These are phyloP conservation scores for Colletotrichum sp. DNA, from an alignment of 2,329 filamentous ascomycete species.

Conservation along the genomic window DNA sequence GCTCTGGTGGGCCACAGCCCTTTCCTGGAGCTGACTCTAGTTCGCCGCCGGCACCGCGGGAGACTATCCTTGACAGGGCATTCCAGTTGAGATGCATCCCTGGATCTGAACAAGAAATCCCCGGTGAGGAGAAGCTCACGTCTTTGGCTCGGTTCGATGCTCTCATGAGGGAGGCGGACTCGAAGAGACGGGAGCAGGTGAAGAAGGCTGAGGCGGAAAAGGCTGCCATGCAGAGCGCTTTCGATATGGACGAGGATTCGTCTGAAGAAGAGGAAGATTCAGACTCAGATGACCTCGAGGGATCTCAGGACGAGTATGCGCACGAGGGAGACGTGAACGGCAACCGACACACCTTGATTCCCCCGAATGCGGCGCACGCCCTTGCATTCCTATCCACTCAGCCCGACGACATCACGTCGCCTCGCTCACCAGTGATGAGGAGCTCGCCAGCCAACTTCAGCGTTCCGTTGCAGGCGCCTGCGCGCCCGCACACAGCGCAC, in stretches of 20 bases:
- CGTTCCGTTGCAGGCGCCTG: conserved; percentile 24
- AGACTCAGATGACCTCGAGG: conserved; percentile 42
- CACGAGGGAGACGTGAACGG: conserved; percentile 32
- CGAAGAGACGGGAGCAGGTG: conserved; percentile 48
- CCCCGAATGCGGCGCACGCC: conserved; percentile 52
- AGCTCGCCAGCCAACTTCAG: conserved; percentile 20
- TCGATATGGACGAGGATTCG: conserved; percentile 55
- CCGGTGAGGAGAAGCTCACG: conserved; percentile 67
- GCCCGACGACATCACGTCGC: conserved; percentile 35
- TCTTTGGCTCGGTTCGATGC: conserved; percentile 71
- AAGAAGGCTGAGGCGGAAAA: conserved; percentile 32
- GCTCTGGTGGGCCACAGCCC: conserved; percentile 50
- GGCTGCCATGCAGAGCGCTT: conserved; percentile 50
- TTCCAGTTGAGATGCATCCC: conserved; percentile 69
- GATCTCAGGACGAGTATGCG: conserved; percentile 43
- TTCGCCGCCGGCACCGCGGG: conserved; percentile 59
- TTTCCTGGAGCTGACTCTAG: conserved; percentile 44
- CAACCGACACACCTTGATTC: conserved; percentile 40
- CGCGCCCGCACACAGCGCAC: conserved; percentile 60
- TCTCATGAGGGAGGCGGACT: conserved; percentile 66
- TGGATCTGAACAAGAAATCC: conserved; percentile 58
- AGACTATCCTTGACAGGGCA: conserved; percentile 71
- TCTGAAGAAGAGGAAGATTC: conserved; percentile 46
- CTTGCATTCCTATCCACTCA: conserved; percentile 56
- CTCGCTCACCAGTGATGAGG: conserved; percentile 38